Percentiles rank a stretch among this genome's conserved stretches.
These are phyloP conservation scores for Fraxinus paxiana DNA, from an alignment of 305 asterid genomes.

Conservation along the genomic window DNA sequence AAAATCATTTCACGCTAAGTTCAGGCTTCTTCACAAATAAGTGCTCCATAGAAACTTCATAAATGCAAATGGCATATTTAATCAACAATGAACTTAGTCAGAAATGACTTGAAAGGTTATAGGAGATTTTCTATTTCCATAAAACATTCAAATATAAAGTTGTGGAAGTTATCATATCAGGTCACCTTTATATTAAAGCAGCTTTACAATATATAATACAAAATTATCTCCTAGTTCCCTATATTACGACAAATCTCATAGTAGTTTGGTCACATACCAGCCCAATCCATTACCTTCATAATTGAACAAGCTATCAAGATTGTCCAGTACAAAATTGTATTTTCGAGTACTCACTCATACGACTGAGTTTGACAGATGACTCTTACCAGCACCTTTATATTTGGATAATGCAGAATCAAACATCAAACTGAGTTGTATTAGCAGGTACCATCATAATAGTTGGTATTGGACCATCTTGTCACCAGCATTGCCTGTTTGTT, in stretches of 20 bases:
- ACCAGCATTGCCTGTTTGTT: background rate
- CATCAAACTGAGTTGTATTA: background rate
- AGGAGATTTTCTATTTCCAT: background rate
- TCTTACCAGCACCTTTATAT: background rate
- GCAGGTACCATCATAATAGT: background rate
- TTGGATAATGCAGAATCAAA: background rate
- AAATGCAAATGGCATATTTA: background rate
- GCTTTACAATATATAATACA: background rate
- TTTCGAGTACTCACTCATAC: background rate
- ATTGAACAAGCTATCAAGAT: background rate
- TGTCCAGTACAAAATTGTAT: background rate
- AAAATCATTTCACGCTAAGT: background rate
- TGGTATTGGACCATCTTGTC: background rate
- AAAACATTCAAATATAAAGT: background rate
- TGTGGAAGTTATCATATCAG: background rate
- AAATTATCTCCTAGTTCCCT: background rate
- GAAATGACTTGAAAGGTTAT: background rate
- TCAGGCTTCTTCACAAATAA: background rate
- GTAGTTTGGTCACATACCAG: background rate
- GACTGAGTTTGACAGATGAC: background rate
- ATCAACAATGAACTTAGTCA: background rate
- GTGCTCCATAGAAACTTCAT: background rate
- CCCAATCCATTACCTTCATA: background rate
- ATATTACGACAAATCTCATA: background rate
- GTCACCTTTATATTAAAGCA: background rate